A percentile compares a stretch with the other conserved stretches of the same genome.
Conservation (phyloP, 306 rosid species). For the Dalbergia oliveri region DNA sequence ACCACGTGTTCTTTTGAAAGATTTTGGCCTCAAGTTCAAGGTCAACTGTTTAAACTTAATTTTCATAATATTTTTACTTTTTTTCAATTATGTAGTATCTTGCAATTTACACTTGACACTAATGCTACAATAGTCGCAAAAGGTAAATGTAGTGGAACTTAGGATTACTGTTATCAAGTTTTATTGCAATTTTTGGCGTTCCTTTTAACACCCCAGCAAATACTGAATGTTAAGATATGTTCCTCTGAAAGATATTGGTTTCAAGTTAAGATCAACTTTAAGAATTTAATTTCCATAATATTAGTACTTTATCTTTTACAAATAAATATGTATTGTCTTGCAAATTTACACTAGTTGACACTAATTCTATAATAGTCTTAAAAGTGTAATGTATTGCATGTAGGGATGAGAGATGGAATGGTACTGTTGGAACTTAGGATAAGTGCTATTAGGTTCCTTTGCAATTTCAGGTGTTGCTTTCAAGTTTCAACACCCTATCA, state of each 20-base stretch:
- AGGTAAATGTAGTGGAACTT: constrained; percentile 21
- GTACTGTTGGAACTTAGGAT: background rate
- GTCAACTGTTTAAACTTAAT: constrained; percentile 22
- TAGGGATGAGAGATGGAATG: background rate
- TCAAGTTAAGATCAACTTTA: constrained; percentile 3
- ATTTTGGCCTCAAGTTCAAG: constrained; percentile 12
- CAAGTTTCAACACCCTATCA: background rate
- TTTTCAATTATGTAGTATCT: background rate
- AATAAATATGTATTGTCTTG: background rate
- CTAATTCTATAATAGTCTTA: constrained; percentile 10
- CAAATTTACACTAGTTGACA: constrained; percentile 21
- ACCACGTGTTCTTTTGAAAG: constrained; percentile 21
- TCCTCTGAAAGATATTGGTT: background rate
- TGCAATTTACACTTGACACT: constrained; percentile 30
- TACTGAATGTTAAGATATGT: background rate
- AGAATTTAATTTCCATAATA: constrained; percentile 15
- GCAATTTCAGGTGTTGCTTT: constrained; percentile 2
- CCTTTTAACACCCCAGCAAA: background rate
- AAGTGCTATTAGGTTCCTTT: background rate
- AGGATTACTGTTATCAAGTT: constrained; percentile 9
- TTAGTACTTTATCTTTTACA: background rate
- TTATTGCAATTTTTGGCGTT: constrained; percentile 2
- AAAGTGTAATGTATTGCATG: background rate
- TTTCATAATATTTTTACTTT: constrained; percentile 1
- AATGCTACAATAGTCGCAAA: background rate